Base-by-base conservation (phyloP, 129 eudicot genomes). In the Saussurea involucrata region DNA sequence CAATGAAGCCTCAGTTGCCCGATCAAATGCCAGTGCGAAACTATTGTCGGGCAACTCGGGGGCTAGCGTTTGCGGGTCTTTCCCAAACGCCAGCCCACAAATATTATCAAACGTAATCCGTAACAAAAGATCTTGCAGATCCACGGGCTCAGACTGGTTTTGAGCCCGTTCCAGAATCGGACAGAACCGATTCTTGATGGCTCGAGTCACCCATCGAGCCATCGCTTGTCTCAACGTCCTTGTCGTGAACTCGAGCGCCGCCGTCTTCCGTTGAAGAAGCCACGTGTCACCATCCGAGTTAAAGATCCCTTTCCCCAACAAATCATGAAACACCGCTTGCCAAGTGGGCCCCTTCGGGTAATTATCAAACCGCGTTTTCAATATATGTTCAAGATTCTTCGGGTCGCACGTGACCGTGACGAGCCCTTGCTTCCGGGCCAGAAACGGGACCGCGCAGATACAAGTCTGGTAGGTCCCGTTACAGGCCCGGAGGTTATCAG, bases 351-450 rank as follows among this genome's bases (percentile, higher is more conserved):
- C 97, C 36, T 92, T 92, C 0, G 97, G 97, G 82, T 92, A 92
- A 65, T 92, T 92, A 33, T 89, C 95, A 57, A 89, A 89, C 80
- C 91, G 81, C 49, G 92, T 82, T 67, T 92, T 92, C 34, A 92
- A 69, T 4, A 92, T 92, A 63, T 92, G 96, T 80, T 92, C 97
- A 27, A 92, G 76, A 64, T 92, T 92, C 82, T 83, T 89, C 24
- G 97, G 97, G 86, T 92, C 96, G 37, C 97, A 92, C 2, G 97
- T 92, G 81, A 92, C 97, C 0, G 97, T 92, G 65, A 92, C 97
- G 20, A 85, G 92, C 34, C 97, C 96, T 58, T 92, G 97, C 70
- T 86, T 92, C 18, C 86, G 77, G 68, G 96, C 95, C 81, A 92
- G 80, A 76, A 92, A 92, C 40, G 97, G 97, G 55, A 92, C 55